A percentile compares a stretch with the other conserved stretches of the same genome.
Conservation (phyloP, 2,329 filamentous ascomycete genomes). For the Alternaria consortialis region DNA sequence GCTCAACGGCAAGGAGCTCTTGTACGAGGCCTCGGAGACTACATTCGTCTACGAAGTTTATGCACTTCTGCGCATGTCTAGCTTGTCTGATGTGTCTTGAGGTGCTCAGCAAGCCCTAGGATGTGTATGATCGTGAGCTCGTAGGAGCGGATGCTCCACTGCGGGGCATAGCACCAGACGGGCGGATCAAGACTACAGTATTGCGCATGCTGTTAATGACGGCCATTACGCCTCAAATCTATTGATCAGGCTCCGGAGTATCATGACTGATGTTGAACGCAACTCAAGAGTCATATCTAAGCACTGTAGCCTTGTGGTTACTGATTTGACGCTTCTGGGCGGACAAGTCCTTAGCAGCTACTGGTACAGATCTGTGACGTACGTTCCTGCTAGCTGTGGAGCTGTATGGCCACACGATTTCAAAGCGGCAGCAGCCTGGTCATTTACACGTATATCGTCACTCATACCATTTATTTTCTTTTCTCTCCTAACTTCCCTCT, state of each 20-base stretch:
- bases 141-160: not conserved
- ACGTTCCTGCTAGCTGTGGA: slow-evolving; percentile 8
- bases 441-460: not conserved
- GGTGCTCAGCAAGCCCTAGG: not conserved
- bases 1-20: slow-evolving; percentile 23
- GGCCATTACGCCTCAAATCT: not conserved
- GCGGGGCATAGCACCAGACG: slow-evolving; percentile 2
- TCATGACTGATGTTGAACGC: not conserved
- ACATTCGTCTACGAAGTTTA: not conserved
- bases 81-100: not conserved
- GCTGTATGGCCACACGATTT: not conserved
- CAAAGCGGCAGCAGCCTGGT: not conserved
- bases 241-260: not conserved
- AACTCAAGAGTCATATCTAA: not conserved
- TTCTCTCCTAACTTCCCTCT: too few species aligned
- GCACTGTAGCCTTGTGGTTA: not conserved
- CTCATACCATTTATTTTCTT: not conserved
- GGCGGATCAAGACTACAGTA: not conserved
- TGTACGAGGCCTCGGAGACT: not conserved
- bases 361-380: slow-evolving; percentile 18
- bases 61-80: not conserved
- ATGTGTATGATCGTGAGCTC: not conserved
- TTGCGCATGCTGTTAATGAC: not conserved
- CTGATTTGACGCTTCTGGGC: not conserved
- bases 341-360: not conserved